phyloP scores from a whole-genome alignment of 352 stramenopile genomes.

The Saprolegnia diclina region DNA sequence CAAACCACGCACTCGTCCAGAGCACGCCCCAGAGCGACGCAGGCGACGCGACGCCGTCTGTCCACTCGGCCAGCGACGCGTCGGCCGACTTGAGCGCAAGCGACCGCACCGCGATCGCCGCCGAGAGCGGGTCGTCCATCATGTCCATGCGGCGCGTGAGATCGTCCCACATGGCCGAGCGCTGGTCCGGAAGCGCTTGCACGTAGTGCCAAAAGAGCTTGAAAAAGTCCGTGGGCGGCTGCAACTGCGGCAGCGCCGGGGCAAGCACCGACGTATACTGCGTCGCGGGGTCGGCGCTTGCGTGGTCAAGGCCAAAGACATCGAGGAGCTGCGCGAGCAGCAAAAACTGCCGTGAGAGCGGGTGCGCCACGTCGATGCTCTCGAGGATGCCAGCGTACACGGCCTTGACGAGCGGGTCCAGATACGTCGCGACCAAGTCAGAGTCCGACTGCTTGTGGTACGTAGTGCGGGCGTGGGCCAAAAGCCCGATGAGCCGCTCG shows the following conservation, averaged over 20 bases:
- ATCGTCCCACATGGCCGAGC: background rate
- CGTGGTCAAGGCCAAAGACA: background rate
- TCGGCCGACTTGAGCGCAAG: background rate
- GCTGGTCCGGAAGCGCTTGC: background rate
- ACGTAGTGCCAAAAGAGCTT: background rate
- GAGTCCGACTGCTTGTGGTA: background rate
- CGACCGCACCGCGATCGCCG: background rate
- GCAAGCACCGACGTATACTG: background rate
- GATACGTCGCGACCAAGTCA: background rate
- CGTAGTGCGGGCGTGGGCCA: background rate
- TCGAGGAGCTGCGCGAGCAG: conserved; percentile 3
- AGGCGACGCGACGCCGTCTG: too few relatives aligned
- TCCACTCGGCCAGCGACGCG: background rate
- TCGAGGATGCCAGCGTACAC: background rate
- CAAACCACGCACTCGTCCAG: conserved; percentile 16
- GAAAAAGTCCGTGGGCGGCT: background rate
- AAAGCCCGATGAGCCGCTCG: background rate
- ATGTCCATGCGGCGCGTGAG: background rate
- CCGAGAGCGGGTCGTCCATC: background rate
- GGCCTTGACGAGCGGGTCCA: background rate
- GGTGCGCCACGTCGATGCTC: background rate
- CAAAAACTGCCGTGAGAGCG: background rate
- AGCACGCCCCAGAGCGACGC: background rate
- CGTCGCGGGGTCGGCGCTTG: background rate
- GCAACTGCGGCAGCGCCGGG: background rate